A percentile compares a stretch with the other conserved stretches of the same genome.
phyloP scores from a whole-genome alignment of 75 land plant species.

The Pseudotsuga menziesii region DNA sequence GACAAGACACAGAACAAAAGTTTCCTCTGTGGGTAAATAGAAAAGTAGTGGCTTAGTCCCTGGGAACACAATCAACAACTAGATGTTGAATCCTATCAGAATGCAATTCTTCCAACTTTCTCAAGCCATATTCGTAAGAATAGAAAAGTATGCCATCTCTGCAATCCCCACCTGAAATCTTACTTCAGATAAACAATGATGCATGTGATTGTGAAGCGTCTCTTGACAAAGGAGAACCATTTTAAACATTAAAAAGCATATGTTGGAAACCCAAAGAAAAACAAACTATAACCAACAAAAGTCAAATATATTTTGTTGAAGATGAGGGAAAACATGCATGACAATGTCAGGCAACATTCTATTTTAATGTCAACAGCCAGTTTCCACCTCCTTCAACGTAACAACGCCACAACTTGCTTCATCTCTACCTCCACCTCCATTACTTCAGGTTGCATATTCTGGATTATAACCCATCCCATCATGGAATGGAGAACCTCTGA shows the following conservation, averaged over 20 bases:
- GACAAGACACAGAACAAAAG: no score
- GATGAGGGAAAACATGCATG: conserved; percentile 71
- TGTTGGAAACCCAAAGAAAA: conserved; percentile 60
- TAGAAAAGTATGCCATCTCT: conserved; percentile 91
- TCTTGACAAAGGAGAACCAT: conserved; percentile 49
- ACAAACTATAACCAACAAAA: conserved; percentile 74
- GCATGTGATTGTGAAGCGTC: conserved; percentile 71
- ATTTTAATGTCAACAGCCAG: conserved; percentile 70
- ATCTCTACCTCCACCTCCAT: conserved; percentile 48
- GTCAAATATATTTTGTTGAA: no score
- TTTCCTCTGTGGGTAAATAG: no score
- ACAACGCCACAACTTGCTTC: conserved; percentile 44
- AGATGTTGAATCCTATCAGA: no score
- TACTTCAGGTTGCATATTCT: conserved; percentile 37
- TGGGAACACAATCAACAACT: no score
- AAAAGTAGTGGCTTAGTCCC: no score
- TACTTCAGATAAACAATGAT: conserved; percentile 48
- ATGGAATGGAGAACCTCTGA: conserved; percentile 30
- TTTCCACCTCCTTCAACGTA: conserved; percentile 74
- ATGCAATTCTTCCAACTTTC: conserved; percentile 46
- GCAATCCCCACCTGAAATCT: conserved; percentile 96
- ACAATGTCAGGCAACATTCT: conserved; percentile 48
- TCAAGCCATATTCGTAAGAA: conserved; percentile 57
- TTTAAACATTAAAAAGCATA: conserved; percentile 60
- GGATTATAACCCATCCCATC: conserved; percentile 38